These are phyloP conservation scores for Populus simonii DNA, from an alignment of 345 rosid species.

Conservation along the genomic window DNA sequence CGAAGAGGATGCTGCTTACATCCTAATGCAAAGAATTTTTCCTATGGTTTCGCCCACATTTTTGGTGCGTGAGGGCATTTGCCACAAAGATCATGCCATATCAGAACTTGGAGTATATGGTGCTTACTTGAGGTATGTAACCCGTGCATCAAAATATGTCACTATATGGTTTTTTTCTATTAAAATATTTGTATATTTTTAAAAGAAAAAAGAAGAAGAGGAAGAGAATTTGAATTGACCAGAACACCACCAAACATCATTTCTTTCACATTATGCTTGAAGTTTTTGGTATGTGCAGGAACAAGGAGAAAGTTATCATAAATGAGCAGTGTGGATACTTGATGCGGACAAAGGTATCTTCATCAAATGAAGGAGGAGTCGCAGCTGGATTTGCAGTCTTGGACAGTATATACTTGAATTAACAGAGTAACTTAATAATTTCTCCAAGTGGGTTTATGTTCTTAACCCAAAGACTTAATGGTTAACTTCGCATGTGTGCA, in stretches of 20 bases:
- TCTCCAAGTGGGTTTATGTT: neutral
- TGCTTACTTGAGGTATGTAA: slow-evolving; percentile 74
- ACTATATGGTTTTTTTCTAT: neutral
- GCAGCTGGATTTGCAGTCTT: slow-evolving; percentile 90
- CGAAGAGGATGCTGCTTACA: slow-evolving; percentile 82
- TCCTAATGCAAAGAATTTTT: slow-evolving; percentile 96
- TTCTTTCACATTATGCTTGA: neutral
- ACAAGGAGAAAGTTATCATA: slow-evolving; percentile 66
- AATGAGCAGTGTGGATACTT: slow-evolving; percentile 82
- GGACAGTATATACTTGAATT: slow-evolving; percentile 82
- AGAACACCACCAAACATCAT: neutral
- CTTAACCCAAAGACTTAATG: neutral
- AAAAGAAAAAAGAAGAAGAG: neutral
- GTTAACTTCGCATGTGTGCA: neutral
- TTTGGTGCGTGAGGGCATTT: slow-evolving; percentile 75
- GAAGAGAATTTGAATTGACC: neutral
- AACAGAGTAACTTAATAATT: slow-evolving; percentile 20
- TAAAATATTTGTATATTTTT: too few relatives aligned
- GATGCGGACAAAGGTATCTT: slow-evolving; percentile 80
- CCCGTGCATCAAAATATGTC: neutral
- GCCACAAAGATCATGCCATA: slow-evolving; percentile 62
- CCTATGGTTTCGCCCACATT: slow-evolving; percentile 56
- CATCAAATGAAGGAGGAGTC: slow-evolving; percentile 97
- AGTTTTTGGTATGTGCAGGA: slow-evolving; percentile 48
- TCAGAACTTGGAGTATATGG: slow-evolving; percentile 92